Evolutionary conservation across 371 early-diverging fungal genomes (phyloP), one percentile per base, ranked within the genome.

Genomic region (Lichtheimia hyalospora): DNA sequence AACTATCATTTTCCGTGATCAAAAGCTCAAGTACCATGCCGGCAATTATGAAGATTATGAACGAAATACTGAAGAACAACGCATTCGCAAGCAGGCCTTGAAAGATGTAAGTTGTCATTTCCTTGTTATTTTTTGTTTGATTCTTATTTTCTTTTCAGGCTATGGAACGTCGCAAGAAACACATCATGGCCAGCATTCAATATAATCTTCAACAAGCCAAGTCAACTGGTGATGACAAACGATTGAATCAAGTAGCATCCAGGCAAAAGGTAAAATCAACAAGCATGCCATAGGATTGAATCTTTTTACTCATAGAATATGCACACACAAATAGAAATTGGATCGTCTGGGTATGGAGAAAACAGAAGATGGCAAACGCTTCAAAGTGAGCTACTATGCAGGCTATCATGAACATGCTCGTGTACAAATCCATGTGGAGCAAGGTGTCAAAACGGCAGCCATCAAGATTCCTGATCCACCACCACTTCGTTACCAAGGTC

Each of bases 11-110:
- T 68, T 90, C 40, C 77, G 77, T 41, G 84, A 91, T 60, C 74
- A 85, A 57, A 66, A 65, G 49, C 76, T 94, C 25, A 75, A 69
- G 3, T 90, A 92, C 63, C 84, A 87, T 59, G 71, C 69, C n/a
- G 93, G 92, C 44, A 92, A 89, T 67, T 92, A 84, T 63, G 83
- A 88, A 57, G 88, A 86, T 44, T 93, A 81, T 67, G 81, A 88
- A 54, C 63, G 71, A 46, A 84, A 83, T 49, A 74, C 74, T 40
- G 88, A 89, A 52, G 86, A 91, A 44, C 81, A 84, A 54, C 71
- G 81, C 2, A 65, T 73, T 39, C 81, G 82, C 58, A 85, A 85
- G 57, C 83, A 86, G 56, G 61, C 77, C 0, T 58, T 65, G 27
- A 27, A 59, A 15, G 74, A 81, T 43, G 83, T 80, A 73, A 63